These are phyloP conservation scores for Blastocystis sp. DNA, from an alignment of 352 stramenopile species.

Conservation along the genomic window DNA sequence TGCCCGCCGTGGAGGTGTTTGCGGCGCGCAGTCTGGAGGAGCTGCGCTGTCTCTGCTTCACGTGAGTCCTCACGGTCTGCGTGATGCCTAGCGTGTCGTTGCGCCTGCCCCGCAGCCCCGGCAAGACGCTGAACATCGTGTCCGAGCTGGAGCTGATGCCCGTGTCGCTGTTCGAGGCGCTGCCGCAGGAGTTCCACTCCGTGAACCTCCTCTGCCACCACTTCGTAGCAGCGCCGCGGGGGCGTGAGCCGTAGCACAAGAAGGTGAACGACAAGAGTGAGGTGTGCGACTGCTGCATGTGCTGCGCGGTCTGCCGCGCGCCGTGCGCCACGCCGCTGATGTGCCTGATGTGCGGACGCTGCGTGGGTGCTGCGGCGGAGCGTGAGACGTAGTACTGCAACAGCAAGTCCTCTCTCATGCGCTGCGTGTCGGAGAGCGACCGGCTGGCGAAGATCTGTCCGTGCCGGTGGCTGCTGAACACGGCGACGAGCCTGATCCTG, in stretches of 20 bases:
- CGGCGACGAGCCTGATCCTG: background rate
- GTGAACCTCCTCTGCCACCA: constrained; percentile 5
- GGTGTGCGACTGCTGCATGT: background rate
- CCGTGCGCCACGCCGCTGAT: background rate
- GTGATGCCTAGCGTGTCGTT: background rate
- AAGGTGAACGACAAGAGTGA: background rate
- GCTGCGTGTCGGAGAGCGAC: background rate
- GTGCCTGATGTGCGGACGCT: constrained; percentile 51
- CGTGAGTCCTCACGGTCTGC: background rate
- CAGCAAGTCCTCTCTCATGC: background rate
- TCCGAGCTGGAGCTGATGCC: background rate
- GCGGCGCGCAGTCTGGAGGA: background rate
- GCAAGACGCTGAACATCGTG: background rate
- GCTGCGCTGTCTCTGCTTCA: background rate
- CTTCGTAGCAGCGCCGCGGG: background rate
- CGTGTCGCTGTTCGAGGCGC: background rate
- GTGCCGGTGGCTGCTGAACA: constrained; percentile 10
- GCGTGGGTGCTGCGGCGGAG: background rate
- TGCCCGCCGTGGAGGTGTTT: constrained; percentile 15
- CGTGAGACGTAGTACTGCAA: constrained; percentile 24
- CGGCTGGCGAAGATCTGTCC: background rate
- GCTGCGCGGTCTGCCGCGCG: background rate
- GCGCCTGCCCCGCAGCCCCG: background rate
- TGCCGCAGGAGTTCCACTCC: constrained; percentile 2
- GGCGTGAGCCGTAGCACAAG: constrained; percentile 16